phyloP scores from a whole-genome alignment of 2,329 filamentous ascomycete species.

The Neofusicoccum umdonicola region DNA sequence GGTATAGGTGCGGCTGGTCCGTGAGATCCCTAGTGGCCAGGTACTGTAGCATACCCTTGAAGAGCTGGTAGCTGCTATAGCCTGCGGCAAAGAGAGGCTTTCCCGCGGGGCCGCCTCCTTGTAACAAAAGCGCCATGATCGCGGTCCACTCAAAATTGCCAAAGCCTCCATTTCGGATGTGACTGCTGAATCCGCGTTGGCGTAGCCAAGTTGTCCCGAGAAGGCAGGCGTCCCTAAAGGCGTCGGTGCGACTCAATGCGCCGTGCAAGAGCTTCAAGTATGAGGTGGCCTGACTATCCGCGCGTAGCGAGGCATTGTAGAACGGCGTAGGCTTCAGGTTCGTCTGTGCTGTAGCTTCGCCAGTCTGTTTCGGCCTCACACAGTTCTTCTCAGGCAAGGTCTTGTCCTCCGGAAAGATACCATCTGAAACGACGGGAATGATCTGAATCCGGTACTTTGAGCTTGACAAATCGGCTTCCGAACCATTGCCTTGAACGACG shows the following conservation, averaged over 20 bases:
- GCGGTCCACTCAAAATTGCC: slow-evolving; percentile 88
- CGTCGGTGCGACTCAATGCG: slow-evolving; percentile 65
- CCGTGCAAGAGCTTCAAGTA: slow-evolving; percentile 75
- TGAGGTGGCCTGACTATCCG: slow-evolving; percentile 68
- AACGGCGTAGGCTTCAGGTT: slow-evolving; percentile 64
- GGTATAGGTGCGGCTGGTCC: slow-evolving; percentile 61
- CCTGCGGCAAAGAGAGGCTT: slow-evolving; percentile 71
- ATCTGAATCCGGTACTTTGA: slow-evolving; percentile 61
- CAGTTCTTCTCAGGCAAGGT: slow-evolving; percentile 68
- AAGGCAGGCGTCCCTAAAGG: slow-evolving; percentile 79
- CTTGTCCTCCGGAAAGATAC: slow-evolving; percentile 69
- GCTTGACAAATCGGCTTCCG: slow-evolving; percentile 37
- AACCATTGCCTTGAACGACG: slow-evolving; percentile 41
- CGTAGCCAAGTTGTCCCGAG: slow-evolving; percentile 86
- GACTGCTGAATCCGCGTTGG: slow-evolving; percentile 75
- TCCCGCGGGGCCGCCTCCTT: slow-evolving; percentile 71
- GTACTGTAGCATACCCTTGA: slow-evolving; percentile 92
- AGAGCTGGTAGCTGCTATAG: slow-evolving; percentile 87
- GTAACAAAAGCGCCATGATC: slow-evolving; percentile 76
- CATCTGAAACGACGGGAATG: slow-evolving; percentile 69
- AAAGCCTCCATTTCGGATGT: slow-evolving; percentile 75
- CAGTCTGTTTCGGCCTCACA: slow-evolving; percentile 57
- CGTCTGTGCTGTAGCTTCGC: slow-evolving; percentile 33
- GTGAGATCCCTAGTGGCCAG: slow-evolving; percentile 70
- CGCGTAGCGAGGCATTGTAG: slow-evolving; percentile 83